phyloP scores from a whole-genome alignment of 352 stramenopile genomes.

The Globisporangium paddicum region DNA sequence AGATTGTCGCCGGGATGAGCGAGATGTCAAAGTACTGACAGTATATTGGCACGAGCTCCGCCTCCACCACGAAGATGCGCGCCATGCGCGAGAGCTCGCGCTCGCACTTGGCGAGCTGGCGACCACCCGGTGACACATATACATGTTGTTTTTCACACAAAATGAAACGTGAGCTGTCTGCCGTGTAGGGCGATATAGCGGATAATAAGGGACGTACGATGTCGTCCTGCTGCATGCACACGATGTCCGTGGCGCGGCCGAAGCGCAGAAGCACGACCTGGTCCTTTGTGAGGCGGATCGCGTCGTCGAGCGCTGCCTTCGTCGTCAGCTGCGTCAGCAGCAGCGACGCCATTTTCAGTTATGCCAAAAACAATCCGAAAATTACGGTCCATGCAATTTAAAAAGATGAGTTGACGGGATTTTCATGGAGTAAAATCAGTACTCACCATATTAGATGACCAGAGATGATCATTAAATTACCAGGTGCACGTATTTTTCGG shows the following conservation, averaged over 20 bases:
- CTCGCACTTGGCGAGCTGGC: slow-evolving; percentile 69
- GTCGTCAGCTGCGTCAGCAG: slow-evolving; percentile 58
- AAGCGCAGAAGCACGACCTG: slow-evolving; percentile 84
- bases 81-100: slow-evolving; percentile 79
- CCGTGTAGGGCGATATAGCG: neutral
- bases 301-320: slow-evolving; percentile 70
- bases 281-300: slow-evolving; percentile 74
- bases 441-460: no score
- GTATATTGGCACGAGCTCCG: slow-evolving; percentile 70
- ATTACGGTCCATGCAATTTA: no score
- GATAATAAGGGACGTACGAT: slow-evolving; percentile 36
- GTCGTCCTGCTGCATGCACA: slow-evolving; percentile 83
- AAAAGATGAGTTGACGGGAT: no score
- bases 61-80: slow-evolving; percentile 66
- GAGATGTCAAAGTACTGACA: slow-evolving; percentile 88
- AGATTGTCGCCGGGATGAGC: slow-evolving; percentile 81
- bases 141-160: neutral
- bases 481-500: no score
- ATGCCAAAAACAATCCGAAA: no score
- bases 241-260: slow-evolving; percentile 48
- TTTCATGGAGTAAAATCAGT: no score
- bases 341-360: slow-evolving; percentile 50
- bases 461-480: no score
- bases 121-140: no score
- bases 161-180: no score